phyloP scores from a whole-genome alignment of 2,329 filamentous ascomycete genomes.

The Bretziella fagacearum region DNA sequence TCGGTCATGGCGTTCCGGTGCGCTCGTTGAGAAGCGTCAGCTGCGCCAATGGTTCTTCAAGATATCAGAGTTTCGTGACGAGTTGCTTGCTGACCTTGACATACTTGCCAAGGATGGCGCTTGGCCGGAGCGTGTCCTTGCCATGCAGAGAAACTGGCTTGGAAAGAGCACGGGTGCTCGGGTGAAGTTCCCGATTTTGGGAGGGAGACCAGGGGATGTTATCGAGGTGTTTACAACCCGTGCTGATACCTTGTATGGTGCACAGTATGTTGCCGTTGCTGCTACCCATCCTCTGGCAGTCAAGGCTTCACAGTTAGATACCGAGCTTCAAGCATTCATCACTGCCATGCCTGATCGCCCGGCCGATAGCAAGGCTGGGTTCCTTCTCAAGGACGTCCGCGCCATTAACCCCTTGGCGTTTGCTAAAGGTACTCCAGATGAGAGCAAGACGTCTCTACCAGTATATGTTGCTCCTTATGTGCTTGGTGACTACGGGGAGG shows the following conservation, averaged over 20 bases:
- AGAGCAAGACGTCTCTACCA: constrained; percentile 42
- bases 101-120: constrained; percentile 41
- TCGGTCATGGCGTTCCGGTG: constrained; percentile 72
- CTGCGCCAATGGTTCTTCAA: constrained; percentile 83
- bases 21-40: constrained; percentile 60
- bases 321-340: constrained; percentile 50
- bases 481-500: constrained; percentile 67
- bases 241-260: constrained; percentile 73
- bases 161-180: constrained; percentile 59
- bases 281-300: constrained; percentile 53
- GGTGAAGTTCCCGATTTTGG: constrained; percentile 50
- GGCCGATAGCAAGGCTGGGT: constrained; percentile 47
- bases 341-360: constrained; percentile 40
- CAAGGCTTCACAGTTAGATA: constrained; percentile 40
- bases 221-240: constrained; percentile 71
- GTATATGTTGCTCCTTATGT: constrained; percentile 77
- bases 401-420: constrained; percentile 51
- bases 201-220: constrained; percentile 23
- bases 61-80: constrained; percentile 63
- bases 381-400: constrained; percentile 42
- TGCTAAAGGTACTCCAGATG: constrained; percentile 31
- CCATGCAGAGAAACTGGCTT: constrained; percentile 80
- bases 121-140: constrained; percentile 70
- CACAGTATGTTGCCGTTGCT: constrained; percentile 69
- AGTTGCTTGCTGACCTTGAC: constrained; percentile 54